Base-by-base conservation (phyloP, 2,329 filamentous ascomycete species). In the Ophiocordyceps australis region DNA sequence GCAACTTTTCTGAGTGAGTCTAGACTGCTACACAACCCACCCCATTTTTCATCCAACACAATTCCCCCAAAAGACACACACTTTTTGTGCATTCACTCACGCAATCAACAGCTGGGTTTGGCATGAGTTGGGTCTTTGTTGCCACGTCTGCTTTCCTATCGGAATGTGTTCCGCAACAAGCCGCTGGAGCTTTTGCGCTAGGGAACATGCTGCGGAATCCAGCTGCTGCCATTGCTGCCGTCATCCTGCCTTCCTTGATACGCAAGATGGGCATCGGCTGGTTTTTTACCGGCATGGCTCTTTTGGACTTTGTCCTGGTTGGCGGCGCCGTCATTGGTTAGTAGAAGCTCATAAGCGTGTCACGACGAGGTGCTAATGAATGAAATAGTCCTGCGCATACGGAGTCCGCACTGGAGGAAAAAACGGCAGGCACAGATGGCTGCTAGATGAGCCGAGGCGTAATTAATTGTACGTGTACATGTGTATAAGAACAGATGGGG, bases 91-190 rank as follows among this genome's bases (percentile, higher is more conserved):
- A n/a, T n/a, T n/a, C n/a, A n/a, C n/a, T n/a, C n/a, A n/a, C n/a
- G n/a, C n/a, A n/a, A n/a, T n/a, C n/a, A n/a, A n/a, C n/a, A 46
- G 39, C 40, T 30, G 40, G 45, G 5, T 41, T 53, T 18, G 50
- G 50, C 6, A 48, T 51, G 30, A 49, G 49, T 6, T 50, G 52
- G 32, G 51, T 55, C 22, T 53, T 56, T 29, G 47, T 56, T 12
- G 46, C 50, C 3, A 53, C 43, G 14, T 54, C 50, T 1, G 47
- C 49, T 2, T 57, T 52, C 31, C 43, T 54, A 21, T 55, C 52
- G 9, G 49, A 54, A 29, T 53, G 46, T 27, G 42, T 48, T 3
- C 45, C 47, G 9, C 34, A 44, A 22, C 47, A 51, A 24, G 47
- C 52, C 11, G 54, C 54, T 4, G 48, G 43, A 12, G 39, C 52